Base-by-base conservation (phyloP, 495 filamentous ascomycete genomes). In the Neurospora sp. region DNA sequence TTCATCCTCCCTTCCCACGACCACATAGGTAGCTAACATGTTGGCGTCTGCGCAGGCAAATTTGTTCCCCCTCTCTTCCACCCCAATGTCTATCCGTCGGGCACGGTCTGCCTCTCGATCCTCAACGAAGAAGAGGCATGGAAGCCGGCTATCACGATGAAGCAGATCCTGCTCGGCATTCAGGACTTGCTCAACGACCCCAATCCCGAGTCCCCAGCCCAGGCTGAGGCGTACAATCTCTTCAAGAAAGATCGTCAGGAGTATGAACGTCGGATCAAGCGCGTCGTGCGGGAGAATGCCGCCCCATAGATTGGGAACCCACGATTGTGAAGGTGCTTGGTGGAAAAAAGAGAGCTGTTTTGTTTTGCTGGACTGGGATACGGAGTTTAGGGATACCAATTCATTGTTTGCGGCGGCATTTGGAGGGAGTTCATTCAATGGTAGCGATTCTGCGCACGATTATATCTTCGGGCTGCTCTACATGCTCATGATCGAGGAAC, bases 71-170 rank as follows among this genome's bases (percentile, higher is more conserved):
- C 96, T 4, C 91, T 99, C 16, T 99, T 98, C 86, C 96, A 99
- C 80, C 96, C 96, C 0, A 99, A 99, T 79, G 96, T 99, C 78
- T 99, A 99, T 80, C 96, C 96, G 1, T 98, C 95, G 3, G 96
- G 96, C 72, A 98, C 96, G 23, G 96, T 99, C 71, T 99, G 96
- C 80, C 88, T 99, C 14, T 97, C 93, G 18, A 99, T 99, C 77
- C 82, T 99, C 73, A 99, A 99, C 82, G 96, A 99, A 81, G 96
- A 99, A 75, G 96, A 99, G 79, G 96, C 92, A 10, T 99, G 96
- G 96, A 94, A 94, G 80, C 96, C 96, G 10, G 94, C 96, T 2
- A 99, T 98, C 79, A 99, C 96, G 5, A 93, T 98, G 80, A 97
- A 97, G 83, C 93, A 97, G 79, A 97, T 99, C 74, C 89, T 98